Percentiles rank a stretch among this genome's conserved stretches.
phyloP scores from a whole-genome alignment of 2,329 filamentous ascomycete genomes.

The Didymella pinodella region DNA sequence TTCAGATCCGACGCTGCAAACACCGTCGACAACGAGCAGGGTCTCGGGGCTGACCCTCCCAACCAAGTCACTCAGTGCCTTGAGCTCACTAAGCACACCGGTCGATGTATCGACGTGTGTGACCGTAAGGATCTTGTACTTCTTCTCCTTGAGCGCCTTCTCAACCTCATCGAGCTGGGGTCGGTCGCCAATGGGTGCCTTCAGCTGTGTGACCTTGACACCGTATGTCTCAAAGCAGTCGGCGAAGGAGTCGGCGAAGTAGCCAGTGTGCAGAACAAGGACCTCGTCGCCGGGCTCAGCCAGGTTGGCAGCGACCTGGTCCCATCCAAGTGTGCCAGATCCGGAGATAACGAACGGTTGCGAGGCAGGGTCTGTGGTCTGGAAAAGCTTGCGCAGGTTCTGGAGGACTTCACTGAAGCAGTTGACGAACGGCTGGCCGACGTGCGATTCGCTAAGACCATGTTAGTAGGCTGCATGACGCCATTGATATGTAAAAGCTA shows the following conservation, averaged over 20 bases:
- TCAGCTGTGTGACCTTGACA: constrained; percentile 86
- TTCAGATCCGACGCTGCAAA: constrained; percentile 95
- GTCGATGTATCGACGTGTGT: constrained; percentile 98
- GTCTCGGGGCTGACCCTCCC: constrained; percentile 89
- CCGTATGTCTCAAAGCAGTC: constrained; percentile 93
- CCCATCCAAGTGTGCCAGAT: constrained; percentile 96
- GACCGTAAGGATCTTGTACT: constrained; percentile 92
- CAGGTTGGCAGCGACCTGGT: constrained; percentile 92
- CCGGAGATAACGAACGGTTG: constrained; percentile 95
- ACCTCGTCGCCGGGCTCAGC: constrained; percentile 89
- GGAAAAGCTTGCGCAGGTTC: constrained; percentile 91
- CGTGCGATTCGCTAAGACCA: constrained; percentile 81
- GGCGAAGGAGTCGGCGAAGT: constrained; percentile 95
- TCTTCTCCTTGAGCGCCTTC: constrained; percentile 84
- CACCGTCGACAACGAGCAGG: constrained; percentile 89
- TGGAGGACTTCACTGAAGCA: constrained; percentile 89
- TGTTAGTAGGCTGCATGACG: constrained; percentile 11
- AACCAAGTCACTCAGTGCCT: constrained; percentile 82
- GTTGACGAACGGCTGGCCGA: constrained; percentile 86
- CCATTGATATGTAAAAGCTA: constrained; percentile 47
- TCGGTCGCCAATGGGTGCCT: constrained; percentile 85
- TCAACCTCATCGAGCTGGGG: constrained; percentile 89
- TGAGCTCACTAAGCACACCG: constrained; percentile 90
- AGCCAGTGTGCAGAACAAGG: constrained; percentile 92
- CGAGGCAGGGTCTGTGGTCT: constrained; percentile 79